These are phyloP conservation scores for Mucor irregularis DNA, from an alignment of 371 early-diverging fungal species.

Conservation along the genomic window DNA sequence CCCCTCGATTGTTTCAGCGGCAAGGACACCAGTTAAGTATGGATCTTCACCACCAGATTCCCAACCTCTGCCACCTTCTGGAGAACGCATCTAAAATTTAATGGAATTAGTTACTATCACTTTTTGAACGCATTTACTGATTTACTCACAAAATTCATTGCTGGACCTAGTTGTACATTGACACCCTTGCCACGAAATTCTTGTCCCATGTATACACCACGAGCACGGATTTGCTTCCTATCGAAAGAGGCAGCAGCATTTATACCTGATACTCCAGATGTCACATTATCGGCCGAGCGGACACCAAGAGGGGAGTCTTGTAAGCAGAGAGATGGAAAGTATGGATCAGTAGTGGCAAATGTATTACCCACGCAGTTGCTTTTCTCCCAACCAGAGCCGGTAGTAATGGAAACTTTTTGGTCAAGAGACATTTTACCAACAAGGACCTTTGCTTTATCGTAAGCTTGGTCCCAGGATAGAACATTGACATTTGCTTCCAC, in stretches of 20 bases:
- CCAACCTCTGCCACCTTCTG: constrained; percentile 61
- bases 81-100: too few species aligned
- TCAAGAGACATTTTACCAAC: constrained; percentile 35
- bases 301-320: constrained; percentile 57
- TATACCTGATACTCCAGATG: constrained; percentile 52
- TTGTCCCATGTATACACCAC: constrained; percentile 51
- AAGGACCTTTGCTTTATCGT: constrained; percentile 29
- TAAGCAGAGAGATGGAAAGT: constrained; percentile 60
- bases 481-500: constrained; percentile 1
- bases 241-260: constrained; percentile 58
- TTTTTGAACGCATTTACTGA: too few species aligned
- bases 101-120: too few species aligned
- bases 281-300: constrained; percentile 38
- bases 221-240: constrained; percentile 39
- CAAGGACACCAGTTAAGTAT: constrained; percentile 46
- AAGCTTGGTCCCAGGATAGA: constrained; percentile 39
- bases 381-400: constrained; percentile 45
- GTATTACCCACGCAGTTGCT: constrained; percentile 55
- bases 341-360: constrained; percentile 27
- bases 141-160: constrained; percentile 51
- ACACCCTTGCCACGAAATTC: constrained; percentile 56
- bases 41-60: constrained; percentile 67
- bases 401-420: constrained; percentile 43
- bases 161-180: constrained; percentile 51
- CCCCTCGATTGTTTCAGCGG: constrained; percentile 34